Percentiles rank a stretch among this genome's conserved stretches.
Conservation (phyloP, 805 yeast species). For the Ogataea pini region DNA sequence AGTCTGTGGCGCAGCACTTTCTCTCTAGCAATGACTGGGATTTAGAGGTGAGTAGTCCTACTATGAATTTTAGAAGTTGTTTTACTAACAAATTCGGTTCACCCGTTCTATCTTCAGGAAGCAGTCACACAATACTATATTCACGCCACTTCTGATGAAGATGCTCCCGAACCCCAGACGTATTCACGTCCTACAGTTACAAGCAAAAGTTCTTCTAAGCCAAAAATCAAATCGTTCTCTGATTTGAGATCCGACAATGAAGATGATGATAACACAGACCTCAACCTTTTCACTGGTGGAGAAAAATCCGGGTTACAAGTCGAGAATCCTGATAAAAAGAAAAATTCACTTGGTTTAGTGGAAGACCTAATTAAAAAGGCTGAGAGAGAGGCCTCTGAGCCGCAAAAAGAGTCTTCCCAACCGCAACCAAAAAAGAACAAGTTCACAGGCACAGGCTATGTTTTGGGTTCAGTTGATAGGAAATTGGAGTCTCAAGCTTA, state of each 20-base stretch:
- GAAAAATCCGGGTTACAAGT: constrained; percentile 80
- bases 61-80: not conserved
- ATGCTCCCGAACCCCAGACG: constrained; percentile 1
- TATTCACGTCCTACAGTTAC: not conserved
- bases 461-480: constrained; percentile 48
- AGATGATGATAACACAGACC: constrained; percentile 36
- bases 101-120: constrained; percentile 16
- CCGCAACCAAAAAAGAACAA: constrained; percentile 30
- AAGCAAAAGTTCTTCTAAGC: not conserved
- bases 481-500: constrained; percentile 35
- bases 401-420: constrained; percentile 32
- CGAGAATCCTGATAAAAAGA: constrained; percentile 59
- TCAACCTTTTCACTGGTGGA: constrained; percentile 54
- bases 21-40: constrained; percentile 34
- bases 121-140: constrained; percentile 32
- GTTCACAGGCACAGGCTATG: constrained; percentile 55
- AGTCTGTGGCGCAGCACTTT: constrained; percentile 40
- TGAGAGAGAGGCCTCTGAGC: constrained; percentile 58
- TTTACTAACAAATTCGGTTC: constrained; percentile 7
- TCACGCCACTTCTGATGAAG: constrained; percentile 20
- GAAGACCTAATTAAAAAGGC: constrained; percentile 67
- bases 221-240: constrained; percentile 35
- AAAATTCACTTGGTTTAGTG: constrained; percentile 45
- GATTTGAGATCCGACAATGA: constrained; percentile 36
- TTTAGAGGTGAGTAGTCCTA: constrained; percentile 25